Evolutionary conservation across 2,329 filamentous ascomycete species (phyloP).

Genomic region (Herpomyces periplanetae): DNA sequence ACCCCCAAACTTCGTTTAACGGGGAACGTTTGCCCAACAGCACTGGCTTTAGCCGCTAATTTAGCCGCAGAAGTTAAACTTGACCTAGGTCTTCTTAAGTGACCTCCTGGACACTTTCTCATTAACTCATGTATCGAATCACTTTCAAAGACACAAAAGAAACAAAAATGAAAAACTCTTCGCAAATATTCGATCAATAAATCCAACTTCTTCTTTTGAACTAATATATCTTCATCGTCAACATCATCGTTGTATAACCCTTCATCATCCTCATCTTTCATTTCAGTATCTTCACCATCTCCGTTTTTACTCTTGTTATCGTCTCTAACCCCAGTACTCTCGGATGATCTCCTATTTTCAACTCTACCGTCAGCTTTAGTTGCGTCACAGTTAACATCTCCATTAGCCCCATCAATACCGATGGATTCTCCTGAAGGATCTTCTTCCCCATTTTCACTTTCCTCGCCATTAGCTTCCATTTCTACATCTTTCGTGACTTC

Average conservation of each 20-base stretch:
- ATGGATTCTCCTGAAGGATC: conserved; percentile 19
- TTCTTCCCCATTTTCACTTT: too few species aligned
- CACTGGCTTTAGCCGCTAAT: conserved; percentile 48
- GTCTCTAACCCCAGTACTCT: too few species aligned
- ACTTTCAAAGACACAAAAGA: conserved; percentile 96
- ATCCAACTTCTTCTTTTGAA: conserved; percentile 88
- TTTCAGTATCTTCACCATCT: conserved; percentile 38
- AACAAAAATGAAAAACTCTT: conserved; percentile 91
- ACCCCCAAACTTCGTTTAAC: conserved; percentile 34
- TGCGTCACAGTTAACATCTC: conserved; percentile 5
- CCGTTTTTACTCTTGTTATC: conserved; percentile 21
- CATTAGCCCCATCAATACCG: conserved; percentile 15
- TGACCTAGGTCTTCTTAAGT: conserved; percentile 56
- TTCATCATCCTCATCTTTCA: conserved; percentile 25
- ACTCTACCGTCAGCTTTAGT: conserved; percentile 9
- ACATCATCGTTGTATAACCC: conserved; percentile 30
- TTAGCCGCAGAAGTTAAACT: conserved; percentile 50
- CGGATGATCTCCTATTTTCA: too few species aligned
- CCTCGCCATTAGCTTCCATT: too few species aligned
- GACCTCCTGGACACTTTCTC: conserved; percentile 83
- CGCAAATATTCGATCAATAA: conserved; percentile 82
- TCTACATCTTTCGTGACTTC: too few species aligned
- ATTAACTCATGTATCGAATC: conserved; percentile 86
- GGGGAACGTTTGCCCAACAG: conserved; percentile 42
- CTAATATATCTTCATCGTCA: conserved; percentile 55